phyloP scores from a whole-genome alignment of 2,329 filamentous ascomycete genomes.

The Didymella segeticola region DNA sequence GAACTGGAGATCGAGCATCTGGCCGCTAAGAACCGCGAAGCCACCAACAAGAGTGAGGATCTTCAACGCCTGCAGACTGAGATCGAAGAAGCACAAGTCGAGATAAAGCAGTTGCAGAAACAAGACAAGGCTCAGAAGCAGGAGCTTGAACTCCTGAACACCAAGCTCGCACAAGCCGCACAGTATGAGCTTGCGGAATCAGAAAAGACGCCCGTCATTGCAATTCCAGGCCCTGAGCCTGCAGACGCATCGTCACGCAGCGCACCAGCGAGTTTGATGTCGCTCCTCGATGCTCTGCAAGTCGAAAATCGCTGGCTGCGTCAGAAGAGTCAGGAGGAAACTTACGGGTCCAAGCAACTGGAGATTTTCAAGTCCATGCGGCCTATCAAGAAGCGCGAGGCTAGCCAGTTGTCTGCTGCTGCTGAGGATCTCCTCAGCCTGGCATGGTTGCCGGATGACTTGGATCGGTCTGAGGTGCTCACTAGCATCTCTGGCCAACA shows the following conservation, averaged over 20 bases:
- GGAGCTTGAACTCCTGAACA: constrained; percentile 29
- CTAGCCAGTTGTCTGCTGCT: constrained; percentile 9
- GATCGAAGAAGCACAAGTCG: constrained; percentile 25
- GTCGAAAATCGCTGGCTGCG: constrained; percentile 42
- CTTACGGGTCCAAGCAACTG: constrained; percentile 17
- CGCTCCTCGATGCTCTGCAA: constrained; percentile 33
- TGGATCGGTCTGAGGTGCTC: constrained; percentile 1
- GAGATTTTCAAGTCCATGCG: constrained; percentile 8
- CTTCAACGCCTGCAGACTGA: constrained; percentile 31
- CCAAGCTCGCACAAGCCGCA: constrained; percentile 7
- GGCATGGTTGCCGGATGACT: constrained; percentile 7
- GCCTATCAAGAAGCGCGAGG: constrained; percentile 4
- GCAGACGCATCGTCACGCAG: constrained; percentile 12
- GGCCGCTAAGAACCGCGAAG: constrained; percentile 63
- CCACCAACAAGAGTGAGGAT: constrained; percentile 32
- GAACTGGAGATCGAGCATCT: constrained; percentile 86
- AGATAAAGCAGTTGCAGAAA: constrained; percentile 29
- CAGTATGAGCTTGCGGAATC: constrained; percentile 11
- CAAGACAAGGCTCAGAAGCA: constrained; percentile 24
- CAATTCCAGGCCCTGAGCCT: constrained; percentile 17
- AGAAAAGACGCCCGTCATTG: constrained; percentile 16
- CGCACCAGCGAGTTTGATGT: constrained; percentile 23
- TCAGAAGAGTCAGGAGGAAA: constrained; percentile 27
- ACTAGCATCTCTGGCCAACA: constrained; percentile 10
- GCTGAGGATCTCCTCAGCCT: constrained; percentile 8